Conservation (phyloP, 805 yeast genomes). For the Metschnikowia shivogae region DNA sequence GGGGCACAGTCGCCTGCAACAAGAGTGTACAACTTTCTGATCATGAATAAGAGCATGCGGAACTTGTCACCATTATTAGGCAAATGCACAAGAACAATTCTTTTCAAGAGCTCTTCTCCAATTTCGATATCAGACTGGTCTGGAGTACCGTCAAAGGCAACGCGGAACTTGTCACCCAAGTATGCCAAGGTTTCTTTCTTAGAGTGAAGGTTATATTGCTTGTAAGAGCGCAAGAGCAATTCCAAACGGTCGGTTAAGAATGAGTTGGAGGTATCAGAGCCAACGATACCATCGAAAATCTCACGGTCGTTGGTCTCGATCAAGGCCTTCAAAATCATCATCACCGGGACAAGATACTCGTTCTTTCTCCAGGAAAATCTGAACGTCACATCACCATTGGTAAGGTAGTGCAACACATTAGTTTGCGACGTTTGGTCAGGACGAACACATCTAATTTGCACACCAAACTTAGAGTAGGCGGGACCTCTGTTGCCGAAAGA, state of each 20-base stretch:
- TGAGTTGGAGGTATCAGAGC: constrained; percentile 79
- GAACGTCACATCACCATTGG: constrained; percentile 94
- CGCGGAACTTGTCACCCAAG: constrained; percentile 92
- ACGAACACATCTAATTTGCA: constrained; percentile 89
- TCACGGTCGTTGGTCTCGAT: constrained; percentile 90
- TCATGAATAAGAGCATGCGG: constrained; percentile 85
- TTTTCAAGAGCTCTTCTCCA: constrained; percentile 75
- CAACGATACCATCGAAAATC: constrained; percentile 93
- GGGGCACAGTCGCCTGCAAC: constrained; percentile 97
- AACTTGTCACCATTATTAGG: constrained; percentile 74
- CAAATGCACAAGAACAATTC: constrained; percentile 88
- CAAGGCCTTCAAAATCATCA: constrained; percentile 88
- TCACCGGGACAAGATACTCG: constrained; percentile 89
- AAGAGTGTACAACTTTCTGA: constrained; percentile 87
- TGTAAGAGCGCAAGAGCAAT: constrained; percentile 82
- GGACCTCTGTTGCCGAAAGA: constrained; percentile 94
- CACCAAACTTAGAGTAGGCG: constrained; percentile 81
- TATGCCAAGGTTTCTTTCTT: constrained; percentile 89
- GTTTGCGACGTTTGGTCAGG: constrained; percentile 98
- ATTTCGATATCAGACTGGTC: constrained; percentile 87
- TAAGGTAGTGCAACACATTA: constrained; percentile 91
- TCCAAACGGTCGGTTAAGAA: constrained; percentile 98
- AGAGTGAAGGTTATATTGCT: constrained; percentile 71
- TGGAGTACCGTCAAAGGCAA: constrained; percentile 84
- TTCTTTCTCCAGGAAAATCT: constrained; percentile 96